Conservation (phyloP, 495 filamentous ascomycete species). For the Amphirosellinia nigrospora region DNA sequence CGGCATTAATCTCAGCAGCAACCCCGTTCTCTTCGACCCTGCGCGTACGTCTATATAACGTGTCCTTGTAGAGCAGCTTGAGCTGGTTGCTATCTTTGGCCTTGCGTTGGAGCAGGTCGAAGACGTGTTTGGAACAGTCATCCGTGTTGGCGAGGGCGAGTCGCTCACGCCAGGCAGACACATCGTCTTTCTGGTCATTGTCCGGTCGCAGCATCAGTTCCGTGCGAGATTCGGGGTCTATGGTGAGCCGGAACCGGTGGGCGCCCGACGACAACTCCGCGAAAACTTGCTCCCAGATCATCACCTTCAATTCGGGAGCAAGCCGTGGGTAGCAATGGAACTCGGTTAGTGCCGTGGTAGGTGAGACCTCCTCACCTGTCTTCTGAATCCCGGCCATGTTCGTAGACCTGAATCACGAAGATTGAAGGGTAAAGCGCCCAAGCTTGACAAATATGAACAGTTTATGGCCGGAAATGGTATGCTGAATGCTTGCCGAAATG, state of each 20-base stretch:
- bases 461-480: not conserved
- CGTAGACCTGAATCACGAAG: not conserved
- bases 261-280: not conserved
- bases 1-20: not conserved
- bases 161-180: conserved; percentile 18
- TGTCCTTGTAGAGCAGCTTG: not conserved
- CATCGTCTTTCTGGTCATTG: not conserved
- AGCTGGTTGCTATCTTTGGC: not conserved
- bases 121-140: not conserved
- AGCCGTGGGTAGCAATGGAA: conserved; percentile 21
- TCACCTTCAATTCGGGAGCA: conserved; percentile 27
- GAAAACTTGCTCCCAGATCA: conserved; percentile 28
- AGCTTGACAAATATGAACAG: not conserved
- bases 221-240: too few relatives aligned
- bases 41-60: not conserved
- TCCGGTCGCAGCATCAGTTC: not conserved
- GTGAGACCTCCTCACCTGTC: not conserved
- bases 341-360: not conserved
- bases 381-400: not conserved
- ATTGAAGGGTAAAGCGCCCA: not conserved
- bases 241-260: conserved; percentile 2
- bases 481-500: not conserved
- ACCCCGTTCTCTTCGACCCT: not conserved
- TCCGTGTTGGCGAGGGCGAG: not conserved
- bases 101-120: not conserved